phyloP scores from a whole-genome alignment of 2,329 filamentous ascomycete genomes.

The Thermochaetoides dissita region DNA sequence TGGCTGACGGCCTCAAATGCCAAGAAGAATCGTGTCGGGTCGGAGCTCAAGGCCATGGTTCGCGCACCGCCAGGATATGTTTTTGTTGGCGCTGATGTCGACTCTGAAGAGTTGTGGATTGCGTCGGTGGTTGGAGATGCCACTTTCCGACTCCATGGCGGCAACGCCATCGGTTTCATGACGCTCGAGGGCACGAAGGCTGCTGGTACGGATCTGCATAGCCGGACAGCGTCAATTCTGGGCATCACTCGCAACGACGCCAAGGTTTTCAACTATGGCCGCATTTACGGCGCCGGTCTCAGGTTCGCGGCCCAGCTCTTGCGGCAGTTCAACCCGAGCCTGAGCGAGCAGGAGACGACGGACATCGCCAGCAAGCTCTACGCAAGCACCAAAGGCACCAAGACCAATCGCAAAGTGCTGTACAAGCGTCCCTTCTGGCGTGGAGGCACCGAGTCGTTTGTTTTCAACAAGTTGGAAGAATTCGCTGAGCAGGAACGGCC shows the following conservation, averaged over 20 bases:
- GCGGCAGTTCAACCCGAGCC: conserved; percentile 77
- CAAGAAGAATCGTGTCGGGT: conserved; percentile 89
- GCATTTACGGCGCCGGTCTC: conserved; percentile 93
- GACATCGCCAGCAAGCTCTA: conserved; percentile 71
- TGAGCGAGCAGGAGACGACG: conserved; percentile 67
- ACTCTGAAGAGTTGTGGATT: conserved; percentile 97
- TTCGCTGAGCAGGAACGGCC: conserved; percentile 91
- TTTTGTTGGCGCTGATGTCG: conserved; percentile 94
- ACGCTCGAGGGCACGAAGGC: conserved; percentile 92
- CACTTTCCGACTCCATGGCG: conserved; percentile 86
- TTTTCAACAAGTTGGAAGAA: conserved; percentile 96
- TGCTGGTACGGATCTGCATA: conserved; percentile 86
- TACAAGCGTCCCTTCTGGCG: conserved; percentile 77
- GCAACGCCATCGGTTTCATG: conserved; percentile 98
- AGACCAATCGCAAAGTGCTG: conserved; percentile 60
- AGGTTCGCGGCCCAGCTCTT: conserved; percentile 85
- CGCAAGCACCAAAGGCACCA: conserved; percentile 75
- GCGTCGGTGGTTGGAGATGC: conserved; percentile 89
- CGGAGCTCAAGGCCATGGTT: conserved; percentile 94
- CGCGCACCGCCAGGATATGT: conserved; percentile 78
- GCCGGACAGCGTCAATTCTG: conserved; percentile 78
- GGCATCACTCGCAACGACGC: conserved; percentile 91
- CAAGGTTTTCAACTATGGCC: conserved; percentile 97
- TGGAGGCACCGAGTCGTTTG: conserved; percentile 90
- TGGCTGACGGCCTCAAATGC: conserved; percentile 98